Evolutionary conservation across 805 yeast genomes (phyloP).

Genomic region (Metschnikowia lachancei): DNA sequence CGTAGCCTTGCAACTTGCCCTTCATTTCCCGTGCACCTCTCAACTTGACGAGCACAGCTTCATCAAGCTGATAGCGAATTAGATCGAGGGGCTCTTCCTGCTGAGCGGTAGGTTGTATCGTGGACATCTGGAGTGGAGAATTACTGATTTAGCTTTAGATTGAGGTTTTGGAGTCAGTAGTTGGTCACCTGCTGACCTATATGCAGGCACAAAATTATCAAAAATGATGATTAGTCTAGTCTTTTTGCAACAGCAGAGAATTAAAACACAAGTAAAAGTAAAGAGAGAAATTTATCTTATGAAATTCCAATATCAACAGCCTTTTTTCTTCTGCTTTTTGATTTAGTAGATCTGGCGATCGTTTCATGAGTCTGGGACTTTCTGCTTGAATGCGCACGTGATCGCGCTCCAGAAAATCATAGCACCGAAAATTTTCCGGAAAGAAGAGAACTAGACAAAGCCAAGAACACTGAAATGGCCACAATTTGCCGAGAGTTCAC

Average conservation of each 20-base stretch:
- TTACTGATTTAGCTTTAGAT: neutral
- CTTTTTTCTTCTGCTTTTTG: too few species aligned
- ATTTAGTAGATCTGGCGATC: too few species aligned
- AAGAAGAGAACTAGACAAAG: neutral
- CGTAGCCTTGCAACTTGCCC: conserved; percentile 91
- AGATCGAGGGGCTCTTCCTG: conserved; percentile 82
- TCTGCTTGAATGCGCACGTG: conserved; percentile 6
- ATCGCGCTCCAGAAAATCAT: conserved; percentile 4
- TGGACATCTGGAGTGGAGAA: conserved; percentile 26
- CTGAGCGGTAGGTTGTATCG: conserved; percentile 33
- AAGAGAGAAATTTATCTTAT: too few species aligned
- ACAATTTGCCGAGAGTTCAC: conserved; percentile 8
- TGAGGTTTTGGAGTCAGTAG: too few species aligned
- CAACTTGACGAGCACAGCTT: conserved; percentile 78
- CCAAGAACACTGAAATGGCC: conserved; percentile 6
- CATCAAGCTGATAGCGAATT: conserved; percentile 82
- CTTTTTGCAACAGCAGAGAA: too few species aligned
- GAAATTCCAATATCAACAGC: too few species aligned
- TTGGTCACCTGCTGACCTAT: neutral
- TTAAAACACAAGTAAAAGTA: too few species aligned
- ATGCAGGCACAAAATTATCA: neutral
- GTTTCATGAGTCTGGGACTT: neutral
- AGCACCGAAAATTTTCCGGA: conserved; percentile 1
- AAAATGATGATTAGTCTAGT: too few species aligned
- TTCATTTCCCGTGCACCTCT: conserved; percentile 92